phyloP scores from a whole-genome alignment of 257 asterid species.

The Plectranthus barbatus region DNA sequence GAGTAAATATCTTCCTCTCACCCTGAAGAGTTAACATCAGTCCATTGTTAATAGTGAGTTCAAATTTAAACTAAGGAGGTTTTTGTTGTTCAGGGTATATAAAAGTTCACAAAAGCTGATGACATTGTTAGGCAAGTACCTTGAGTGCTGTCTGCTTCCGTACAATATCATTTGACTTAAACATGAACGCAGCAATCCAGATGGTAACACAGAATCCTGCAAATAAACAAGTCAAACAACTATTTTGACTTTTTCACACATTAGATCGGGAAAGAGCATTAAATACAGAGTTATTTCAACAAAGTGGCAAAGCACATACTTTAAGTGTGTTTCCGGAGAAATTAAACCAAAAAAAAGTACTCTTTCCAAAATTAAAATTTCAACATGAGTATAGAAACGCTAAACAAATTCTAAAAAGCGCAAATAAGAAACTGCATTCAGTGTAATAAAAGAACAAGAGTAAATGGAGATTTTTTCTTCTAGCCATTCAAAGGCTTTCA shows the following conservation, averaged over 20 bases:
- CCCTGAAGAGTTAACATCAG: constrained; percentile 41
- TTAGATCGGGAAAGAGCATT: background rate
- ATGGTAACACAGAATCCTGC: constrained; percentile 72
- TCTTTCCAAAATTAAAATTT: background rate
- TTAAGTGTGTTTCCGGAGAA: background rate
- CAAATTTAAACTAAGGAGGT: background rate
- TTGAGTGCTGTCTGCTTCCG: constrained; percentile 84
- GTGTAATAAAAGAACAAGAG: background rate
- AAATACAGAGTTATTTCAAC: background rate
- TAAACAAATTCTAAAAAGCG: background rate
- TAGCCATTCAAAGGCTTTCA: background rate
- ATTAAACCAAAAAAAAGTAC: background rate
- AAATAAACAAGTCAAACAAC: constrained; percentile 9
- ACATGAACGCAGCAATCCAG: constrained; percentile 78
- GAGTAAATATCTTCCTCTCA: constrained; percentile 55
- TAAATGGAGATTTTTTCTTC: background rate
- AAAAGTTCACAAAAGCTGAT: background rate
- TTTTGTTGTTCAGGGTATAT: background rate
- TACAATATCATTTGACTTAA: constrained; percentile 78
- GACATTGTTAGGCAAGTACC: constrained; percentile 27
- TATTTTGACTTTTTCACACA: background rate
- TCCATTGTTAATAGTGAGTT: constrained; percentile 12
- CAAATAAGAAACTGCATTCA: background rate
- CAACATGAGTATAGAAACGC: background rate
- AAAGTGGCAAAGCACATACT: background rate